Evolutionary conservation across 768 basidiomycete genomes (phyloP).

Genomic region (Hortiboletus campestris): DNA sequence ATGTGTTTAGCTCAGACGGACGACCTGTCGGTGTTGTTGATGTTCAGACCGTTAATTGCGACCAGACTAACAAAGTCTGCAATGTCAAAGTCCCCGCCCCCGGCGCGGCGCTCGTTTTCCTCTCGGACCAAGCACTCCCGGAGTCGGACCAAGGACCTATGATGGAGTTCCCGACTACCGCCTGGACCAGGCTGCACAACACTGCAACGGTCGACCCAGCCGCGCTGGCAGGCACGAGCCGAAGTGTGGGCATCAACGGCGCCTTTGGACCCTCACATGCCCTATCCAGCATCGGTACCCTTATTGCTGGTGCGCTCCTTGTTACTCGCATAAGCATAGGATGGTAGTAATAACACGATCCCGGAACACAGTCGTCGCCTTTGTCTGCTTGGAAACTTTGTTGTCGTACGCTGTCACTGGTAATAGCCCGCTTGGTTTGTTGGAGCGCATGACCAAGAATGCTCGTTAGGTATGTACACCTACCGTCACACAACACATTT

Average conservation of each 20-base stretch:
- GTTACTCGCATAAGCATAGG: slow-evolving; percentile 3
- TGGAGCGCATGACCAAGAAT: background rate
- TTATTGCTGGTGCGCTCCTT: slow-evolving; percentile 17
- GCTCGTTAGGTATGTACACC: slow-evolving; percentile 4
- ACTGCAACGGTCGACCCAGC: slow-evolving; percentile 55
- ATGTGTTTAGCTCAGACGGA: slow-evolving; percentile 64
- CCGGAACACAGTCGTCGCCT: slow-evolving; percentile 3
- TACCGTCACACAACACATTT: slow-evolving; percentile 13
- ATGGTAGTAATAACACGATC: background rate
- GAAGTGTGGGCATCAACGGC: background rate
- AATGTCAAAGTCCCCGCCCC: slow-evolving; percentile 64
- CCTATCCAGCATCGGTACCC: slow-evolving; percentile 8
- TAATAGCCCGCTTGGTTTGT: background rate
- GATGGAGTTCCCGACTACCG: slow-evolving; percentile 57
- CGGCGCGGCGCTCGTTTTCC: slow-evolving; percentile 72
- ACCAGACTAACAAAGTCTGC: slow-evolving; percentile 52
- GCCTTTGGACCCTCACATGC: slow-evolving; percentile 8
- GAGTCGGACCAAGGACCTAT: slow-evolving; percentile 35
- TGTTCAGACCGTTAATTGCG: slow-evolving; percentile 61
- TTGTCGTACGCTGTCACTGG: slow-evolving; percentile 9
- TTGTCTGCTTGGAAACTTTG: slow-evolving; percentile 10
- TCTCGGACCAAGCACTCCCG: slow-evolving; percentile 42
- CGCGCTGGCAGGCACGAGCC: slow-evolving; percentile 25
- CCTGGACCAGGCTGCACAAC: slow-evolving; percentile 29
- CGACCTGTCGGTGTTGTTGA: slow-evolving; percentile 53